Evolutionary conservation across 805 yeast genomes (phyloP).

Genomic region (Lipomyces yamadae): DNA sequence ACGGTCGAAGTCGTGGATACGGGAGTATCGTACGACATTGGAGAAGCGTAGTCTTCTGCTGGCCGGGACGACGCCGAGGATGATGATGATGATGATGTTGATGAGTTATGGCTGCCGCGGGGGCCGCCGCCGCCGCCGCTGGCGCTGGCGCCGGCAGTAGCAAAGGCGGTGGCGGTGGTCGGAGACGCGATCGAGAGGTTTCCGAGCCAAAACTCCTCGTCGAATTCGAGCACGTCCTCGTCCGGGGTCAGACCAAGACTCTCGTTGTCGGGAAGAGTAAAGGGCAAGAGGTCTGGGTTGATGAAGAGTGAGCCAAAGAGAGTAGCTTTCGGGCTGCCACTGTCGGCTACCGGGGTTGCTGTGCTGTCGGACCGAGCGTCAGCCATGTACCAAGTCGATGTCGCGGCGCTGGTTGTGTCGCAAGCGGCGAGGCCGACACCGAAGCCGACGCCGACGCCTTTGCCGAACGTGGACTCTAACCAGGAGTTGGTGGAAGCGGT

Average conservation of each 20-base stretch:
- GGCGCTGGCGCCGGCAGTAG: no score
- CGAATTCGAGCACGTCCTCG: slow-evolving; percentile 32
- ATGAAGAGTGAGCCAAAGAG: slow-evolving; percentile 36
- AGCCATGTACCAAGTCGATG: not conserved
- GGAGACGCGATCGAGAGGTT: slow-evolving; percentile 28
- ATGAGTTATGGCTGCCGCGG: no score
- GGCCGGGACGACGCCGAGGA: slow-evolving; percentile 3
- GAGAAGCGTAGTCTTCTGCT: slow-evolving; percentile 22
- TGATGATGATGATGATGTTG: not conserved
- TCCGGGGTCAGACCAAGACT: slow-evolving; percentile 26
- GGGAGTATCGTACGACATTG: slow-evolving; percentile 28
- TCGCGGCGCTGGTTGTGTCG: not conserved
- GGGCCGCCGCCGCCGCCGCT: not conserved
- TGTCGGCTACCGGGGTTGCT: not conserved
- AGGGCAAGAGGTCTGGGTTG: slow-evolving; percentile 35
- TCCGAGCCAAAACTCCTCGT: slow-evolving; percentile 33
- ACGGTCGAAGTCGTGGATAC: slow-evolving; percentile 19
- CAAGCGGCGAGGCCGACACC: no score
- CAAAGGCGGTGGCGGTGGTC: slow-evolving; percentile 14
- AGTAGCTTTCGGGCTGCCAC: slow-evolving; percentile 8
- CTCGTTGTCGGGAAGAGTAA: slow-evolving; percentile 33
- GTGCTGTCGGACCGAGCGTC: not conserved
- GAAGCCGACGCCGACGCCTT: not conserved
- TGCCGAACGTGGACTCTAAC: slow-evolving; percentile 29
- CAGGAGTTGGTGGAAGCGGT: slow-evolving; percentile 24